Evolutionary conservation across 306 rosid genomes (phyloP), one percentile per base, ranked within the genome.

Genomic region (Sechiopsis laciniata): DNA sequence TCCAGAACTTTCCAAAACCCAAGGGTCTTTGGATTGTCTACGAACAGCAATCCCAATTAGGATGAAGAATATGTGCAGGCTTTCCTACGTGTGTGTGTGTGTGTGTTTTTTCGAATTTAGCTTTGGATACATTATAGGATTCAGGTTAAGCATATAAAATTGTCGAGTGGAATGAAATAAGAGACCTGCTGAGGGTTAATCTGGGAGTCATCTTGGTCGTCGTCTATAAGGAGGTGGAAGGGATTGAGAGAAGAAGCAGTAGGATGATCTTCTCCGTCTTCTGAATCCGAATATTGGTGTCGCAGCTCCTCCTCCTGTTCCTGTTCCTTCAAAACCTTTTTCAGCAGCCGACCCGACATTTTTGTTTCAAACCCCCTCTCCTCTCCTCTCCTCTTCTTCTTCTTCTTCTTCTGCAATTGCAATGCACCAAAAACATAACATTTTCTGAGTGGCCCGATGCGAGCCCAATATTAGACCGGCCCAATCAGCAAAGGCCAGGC

Each of bases 281-380:
- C 81, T 45, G 67, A 57, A 8, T 37, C 52, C 26, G 74, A 35
- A 19, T 10, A 63, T 69, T 24, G 79, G 75, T 11, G 78, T 26
- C 45, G 82, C 19, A 75, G 64, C 20, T 82, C 68, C 40, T 85
- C 85, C 54, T 88, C 55, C 20, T 82, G 63, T 26, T 85, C 85
- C 54, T 88, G 88, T 62, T 90, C 86, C 72, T 86, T 84, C 42
- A 93, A 74, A 72, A 90, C 83, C 80, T 82, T 90, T 82, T 81
- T 93, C 82, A 90, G 77, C 83, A 82, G 79, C 61, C 97, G 86
- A 85, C 80, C 89, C n/a, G 97, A 90, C 98, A 93, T 93, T 62
- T 81, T 52, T 19, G 3, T 20, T 42, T 42, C 48, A 42, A 42
- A 42, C 11, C 48, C 24, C 46, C 46, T 40, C 46, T 40, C 17